phyloP scores from a whole-genome alignment of 495 filamentous ascomycete genomes.

The Xylona heveae region DNA sequence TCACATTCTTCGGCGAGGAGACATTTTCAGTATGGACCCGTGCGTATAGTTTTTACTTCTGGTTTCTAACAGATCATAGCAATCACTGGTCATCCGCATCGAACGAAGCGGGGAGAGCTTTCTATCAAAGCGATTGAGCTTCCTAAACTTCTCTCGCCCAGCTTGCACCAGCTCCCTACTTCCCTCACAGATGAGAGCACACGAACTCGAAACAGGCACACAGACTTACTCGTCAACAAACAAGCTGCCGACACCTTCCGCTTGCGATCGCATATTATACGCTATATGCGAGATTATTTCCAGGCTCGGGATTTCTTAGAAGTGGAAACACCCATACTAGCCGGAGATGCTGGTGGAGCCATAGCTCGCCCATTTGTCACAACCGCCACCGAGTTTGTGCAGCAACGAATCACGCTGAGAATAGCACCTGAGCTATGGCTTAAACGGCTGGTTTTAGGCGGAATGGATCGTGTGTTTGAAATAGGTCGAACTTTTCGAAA shows the following conservation, averaged over 20 bases:
- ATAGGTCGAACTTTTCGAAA: slow-evolving; percentile 88
- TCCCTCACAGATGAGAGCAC: slow-evolving; percentile 42
- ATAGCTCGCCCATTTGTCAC: slow-evolving; percentile 72
- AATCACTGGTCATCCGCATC: slow-evolving; percentile 48
- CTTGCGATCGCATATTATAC: slow-evolving; percentile 52
- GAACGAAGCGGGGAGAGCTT: slow-evolving; percentile 54
- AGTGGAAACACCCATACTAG: slow-evolving; percentile 76
- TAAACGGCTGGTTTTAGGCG: slow-evolving; percentile 77
- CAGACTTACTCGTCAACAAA: slow-evolving; percentile 60
- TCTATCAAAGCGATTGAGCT: slow-evolving; percentile 44
- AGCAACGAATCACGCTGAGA: slow-evolving; percentile 45
- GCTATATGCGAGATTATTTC: slow-evolving; percentile 53
- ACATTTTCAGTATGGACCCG: slow-evolving; percentile 41
- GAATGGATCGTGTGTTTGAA: slow-evolving; percentile 79
- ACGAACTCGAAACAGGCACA: slow-evolving; percentile 44
- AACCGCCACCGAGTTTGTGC: slow-evolving; percentile 43
- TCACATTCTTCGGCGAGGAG: slow-evolving; percentile 41
- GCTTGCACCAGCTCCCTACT: slow-evolving; percentile 51
- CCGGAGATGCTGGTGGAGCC: slow-evolving; percentile 56
- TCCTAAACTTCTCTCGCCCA: slow-evolving; percentile 53
- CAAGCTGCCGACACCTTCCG: slow-evolving; percentile 42
- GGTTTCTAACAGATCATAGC: slow-evolving; percentile 20
- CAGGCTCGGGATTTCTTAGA: slow-evolving; percentile 51
- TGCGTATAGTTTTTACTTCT: background rate
- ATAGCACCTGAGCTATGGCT: slow-evolving; percentile 93